Percentiles rank a stretch among this genome's conserved stretches.
Evolutionary conservation across 495 filamentous ascomycete species (phyloP).

Genomic region (Opeltia flavorubescens): DNA sequence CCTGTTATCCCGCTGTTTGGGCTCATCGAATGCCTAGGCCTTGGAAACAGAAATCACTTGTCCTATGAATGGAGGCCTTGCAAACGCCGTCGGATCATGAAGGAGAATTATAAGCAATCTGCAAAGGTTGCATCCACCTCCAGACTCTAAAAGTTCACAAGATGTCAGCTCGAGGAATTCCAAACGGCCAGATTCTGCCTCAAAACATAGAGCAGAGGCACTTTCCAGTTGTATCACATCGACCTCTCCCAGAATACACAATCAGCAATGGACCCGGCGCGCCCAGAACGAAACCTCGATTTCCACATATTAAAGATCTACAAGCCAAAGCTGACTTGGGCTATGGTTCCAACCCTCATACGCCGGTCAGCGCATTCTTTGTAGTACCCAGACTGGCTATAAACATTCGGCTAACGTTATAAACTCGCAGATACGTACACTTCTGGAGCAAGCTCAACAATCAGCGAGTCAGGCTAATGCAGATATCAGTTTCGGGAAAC

Average conservation of each 20-base stretch:
- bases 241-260: background rate
- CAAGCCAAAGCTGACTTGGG: slow-evolving; percentile 35
- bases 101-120: background rate
- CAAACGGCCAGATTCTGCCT: slow-evolving; percentile 4
- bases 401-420: background rate
- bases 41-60: too few relatives aligned
- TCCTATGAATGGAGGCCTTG: too few relatives aligned
- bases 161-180: slow-evolving; percentile 2
- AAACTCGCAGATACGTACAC: slow-evolving; percentile 23
- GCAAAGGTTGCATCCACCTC: background rate
- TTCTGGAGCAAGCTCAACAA: slow-evolving; percentile 35
- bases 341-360: slow-evolving; percentile 27
- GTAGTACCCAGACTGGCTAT: background rate
- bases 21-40: too few relatives aligned
- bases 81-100: background rate
- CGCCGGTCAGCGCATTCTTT: slow-evolving; percentile 24
- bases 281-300: slow-evolving; percentile 21
- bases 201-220: background rate
- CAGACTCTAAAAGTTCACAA: background rate
- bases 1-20: too few relatives aligned
- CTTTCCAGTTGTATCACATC: background rate
- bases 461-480: slow-evolving; percentile 37
- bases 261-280: slow-evolving; percentile 1
- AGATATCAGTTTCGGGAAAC: slow-evolving; percentile 34
- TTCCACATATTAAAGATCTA: slow-evolving; percentile 65